These are phyloP conservation scores for Kodamaea arcana DNA, from an alignment of 1,139 yeast species.

Conservation along the genomic window DNA sequence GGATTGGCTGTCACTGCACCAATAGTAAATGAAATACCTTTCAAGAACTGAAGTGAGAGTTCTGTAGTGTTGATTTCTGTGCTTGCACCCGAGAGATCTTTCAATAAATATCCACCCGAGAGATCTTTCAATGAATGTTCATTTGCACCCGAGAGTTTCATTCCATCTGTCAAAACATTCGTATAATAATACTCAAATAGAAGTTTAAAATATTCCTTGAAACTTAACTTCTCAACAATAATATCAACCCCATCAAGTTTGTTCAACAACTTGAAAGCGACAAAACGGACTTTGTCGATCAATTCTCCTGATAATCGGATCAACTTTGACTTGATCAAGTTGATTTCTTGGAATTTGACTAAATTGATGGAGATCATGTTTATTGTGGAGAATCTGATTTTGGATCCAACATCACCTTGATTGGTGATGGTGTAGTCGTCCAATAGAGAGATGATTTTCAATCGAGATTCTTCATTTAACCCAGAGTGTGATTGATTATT, in stretches of 20 bases:
- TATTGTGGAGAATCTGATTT: constrained; percentile 54
- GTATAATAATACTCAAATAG: constrained; percentile 19
- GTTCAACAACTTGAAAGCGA: constrained; percentile 24
- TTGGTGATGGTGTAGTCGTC: constrained; percentile 66
- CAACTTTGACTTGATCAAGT: constrained; percentile 21
- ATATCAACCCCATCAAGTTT: constrained; percentile 1
- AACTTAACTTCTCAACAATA: constrained; percentile 5
- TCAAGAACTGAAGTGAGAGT: constrained; percentile 43
- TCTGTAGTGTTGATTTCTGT: constrained; percentile 8
- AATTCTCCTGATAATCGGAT: constrained; percentile 53
- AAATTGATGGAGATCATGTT: constrained; percentile 29
- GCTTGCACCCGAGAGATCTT: neutral
- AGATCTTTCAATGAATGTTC: neutral
- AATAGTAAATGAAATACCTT: constrained; percentile 52
- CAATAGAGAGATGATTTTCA: constrained; percentile 21
- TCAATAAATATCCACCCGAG: neutral
- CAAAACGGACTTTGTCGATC: constrained; percentile 27
- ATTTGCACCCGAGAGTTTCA: too few species aligned
- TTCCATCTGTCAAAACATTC: constrained; percentile 3
- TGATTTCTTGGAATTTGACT: constrained; percentile 1
- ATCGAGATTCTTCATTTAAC: neutral
- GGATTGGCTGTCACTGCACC: constrained; percentile 61
- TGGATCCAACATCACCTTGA: constrained; percentile 79
- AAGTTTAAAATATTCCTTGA: constrained; percentile 22
- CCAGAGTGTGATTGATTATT: too few species aligned